Percentiles rank a stretch among this genome's conserved stretches.
These are phyloP conservation scores for Coemansia sp. DNA, from an alignment of 192 early-diverging fungal genomes.

Conservation along the genomic window DNA sequence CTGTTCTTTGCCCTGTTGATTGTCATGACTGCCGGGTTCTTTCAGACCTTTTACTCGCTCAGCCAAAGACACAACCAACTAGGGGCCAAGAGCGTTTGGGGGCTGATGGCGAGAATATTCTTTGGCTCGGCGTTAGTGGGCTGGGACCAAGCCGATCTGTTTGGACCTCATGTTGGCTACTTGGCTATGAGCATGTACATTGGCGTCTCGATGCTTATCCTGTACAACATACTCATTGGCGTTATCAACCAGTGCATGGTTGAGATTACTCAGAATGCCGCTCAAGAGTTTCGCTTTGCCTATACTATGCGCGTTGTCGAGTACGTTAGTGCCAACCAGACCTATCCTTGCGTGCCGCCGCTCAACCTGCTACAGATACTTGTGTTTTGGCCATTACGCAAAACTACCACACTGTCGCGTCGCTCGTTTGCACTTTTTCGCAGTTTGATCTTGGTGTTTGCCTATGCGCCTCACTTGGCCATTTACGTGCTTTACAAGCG, in stretches of 20 bases:
- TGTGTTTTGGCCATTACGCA: constrained; percentile 36
- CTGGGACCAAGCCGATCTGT: constrained; percentile 38
- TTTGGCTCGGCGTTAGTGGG: constrained; percentile 39
- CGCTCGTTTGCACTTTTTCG: constrained; percentile 29
- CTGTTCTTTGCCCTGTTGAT: constrained; percentile 42
- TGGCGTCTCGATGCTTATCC: constrained; percentile 43
- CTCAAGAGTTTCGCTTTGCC: constrained; percentile 41
- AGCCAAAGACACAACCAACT: constrained; percentile 35
- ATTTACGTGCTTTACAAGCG: constrained; percentile 15
- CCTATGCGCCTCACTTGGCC: constrained; percentile 30
- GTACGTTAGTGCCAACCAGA: constrained; percentile 40
- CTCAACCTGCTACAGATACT: constrained; percentile 33
- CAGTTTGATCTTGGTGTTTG: constrained; percentile 19
- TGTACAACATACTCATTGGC: constrained; percentile 47
- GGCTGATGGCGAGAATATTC: constrained; percentile 41
- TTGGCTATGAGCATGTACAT: constrained; percentile 42
- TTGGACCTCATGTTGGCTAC: constrained; percentile 35
- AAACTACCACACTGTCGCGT: constrained; percentile 15
- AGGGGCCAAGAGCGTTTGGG: constrained; percentile 25
- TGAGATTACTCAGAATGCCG: constrained; percentile 33
- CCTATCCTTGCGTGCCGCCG: constrained; percentile 43
- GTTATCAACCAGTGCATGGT: constrained; percentile 48
- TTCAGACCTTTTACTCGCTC: constrained; percentile 42
- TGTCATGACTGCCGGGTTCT: constrained; percentile 40
- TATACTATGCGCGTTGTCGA: constrained; percentile 37